Conservation (phyloP, 306 rosid genomes). For the Fragaria nilgerrensis region DNA sequence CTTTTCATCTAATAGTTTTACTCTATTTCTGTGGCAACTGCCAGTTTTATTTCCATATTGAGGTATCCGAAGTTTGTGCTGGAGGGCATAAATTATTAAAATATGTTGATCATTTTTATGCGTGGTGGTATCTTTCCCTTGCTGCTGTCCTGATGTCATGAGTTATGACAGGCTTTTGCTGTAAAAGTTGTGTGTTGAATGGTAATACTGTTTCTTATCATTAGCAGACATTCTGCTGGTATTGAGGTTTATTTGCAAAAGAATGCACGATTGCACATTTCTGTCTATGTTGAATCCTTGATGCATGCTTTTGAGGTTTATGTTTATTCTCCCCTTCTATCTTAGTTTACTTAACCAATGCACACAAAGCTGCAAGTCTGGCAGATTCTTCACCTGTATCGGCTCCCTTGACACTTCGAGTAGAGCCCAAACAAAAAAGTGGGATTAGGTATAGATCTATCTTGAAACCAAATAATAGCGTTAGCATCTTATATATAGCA, state of each 20-base stretch:
- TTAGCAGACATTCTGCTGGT: background rate
- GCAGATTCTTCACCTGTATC: constrained; percentile 92
- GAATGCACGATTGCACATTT: background rate
- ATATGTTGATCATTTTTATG: background rate
- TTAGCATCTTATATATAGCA: background rate
- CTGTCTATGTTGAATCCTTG: background rate
- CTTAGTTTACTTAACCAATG: constrained; percentile 52
- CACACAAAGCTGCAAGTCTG: constrained; percentile 80
- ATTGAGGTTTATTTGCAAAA: background rate
- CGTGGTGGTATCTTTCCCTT: background rate
- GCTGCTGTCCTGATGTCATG: background rate
- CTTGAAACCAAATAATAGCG: background rate
- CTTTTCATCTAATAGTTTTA: background rate
- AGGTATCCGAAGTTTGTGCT: background rate
- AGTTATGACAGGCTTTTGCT: background rate
- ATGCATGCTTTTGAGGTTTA: background rate
- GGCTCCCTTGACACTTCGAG: constrained; percentile 78
- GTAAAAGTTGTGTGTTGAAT: background rate
- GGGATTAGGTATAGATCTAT: constrained; percentile 70
- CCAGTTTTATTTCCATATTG: background rate
- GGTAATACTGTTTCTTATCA: background rate
- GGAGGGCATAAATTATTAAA: background rate
- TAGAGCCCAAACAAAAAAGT: constrained; percentile 91
- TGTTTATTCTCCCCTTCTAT: constrained; percentile 2
- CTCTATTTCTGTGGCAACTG: background rate